phyloP scores from a whole-genome alignment of 495 filamentous ascomycete genomes.

The Beverwykella pulmonaria region DNA sequence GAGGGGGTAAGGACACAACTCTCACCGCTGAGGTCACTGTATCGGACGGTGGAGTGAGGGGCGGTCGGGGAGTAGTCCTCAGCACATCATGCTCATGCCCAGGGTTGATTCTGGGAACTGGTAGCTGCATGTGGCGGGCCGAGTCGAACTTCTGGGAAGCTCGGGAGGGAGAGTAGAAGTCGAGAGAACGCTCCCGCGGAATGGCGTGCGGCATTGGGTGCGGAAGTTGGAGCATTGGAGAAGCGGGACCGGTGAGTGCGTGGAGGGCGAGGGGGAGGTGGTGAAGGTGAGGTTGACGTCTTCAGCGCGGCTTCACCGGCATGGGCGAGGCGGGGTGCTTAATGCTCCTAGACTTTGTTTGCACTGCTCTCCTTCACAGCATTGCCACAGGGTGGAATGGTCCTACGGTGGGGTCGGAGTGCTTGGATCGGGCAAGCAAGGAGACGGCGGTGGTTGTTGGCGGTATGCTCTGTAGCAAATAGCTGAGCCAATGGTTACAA shows the following conservation, averaged over 20 bases:
- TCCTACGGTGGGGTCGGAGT: background rate
- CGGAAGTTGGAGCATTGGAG: slow-evolving; percentile 33
- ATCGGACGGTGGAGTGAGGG: slow-evolving; percentile 32
- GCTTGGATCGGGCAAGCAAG: slow-evolving; percentile 26
- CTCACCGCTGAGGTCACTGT: slow-evolving; percentile 25
- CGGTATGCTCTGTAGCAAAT: slow-evolving; percentile 29
- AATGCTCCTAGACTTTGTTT: slow-evolving; percentile 15
- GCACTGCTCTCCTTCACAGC: slow-evolving; percentile 25
- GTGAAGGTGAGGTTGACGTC: background rate
- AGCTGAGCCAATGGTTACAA: slow-evolving; percentile 26
- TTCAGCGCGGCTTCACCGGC: background rate
- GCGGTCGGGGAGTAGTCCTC: slow-evolving; percentile 9
- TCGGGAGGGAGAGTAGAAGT: slow-evolving; percentile 31
- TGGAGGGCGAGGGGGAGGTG: background rate
- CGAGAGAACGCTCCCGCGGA: slow-evolving; percentile 30
- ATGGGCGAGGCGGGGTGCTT: slow-evolving; percentile 12
- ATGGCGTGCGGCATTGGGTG: slow-evolving; percentile 40
- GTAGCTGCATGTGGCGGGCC: slow-evolving; percentile 32
- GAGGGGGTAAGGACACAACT: slow-evolving; percentile 25
- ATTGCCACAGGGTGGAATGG: slow-evolving; percentile 21
- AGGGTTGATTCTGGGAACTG: slow-evolving; percentile 17
- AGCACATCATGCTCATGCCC: slow-evolving; percentile 9
- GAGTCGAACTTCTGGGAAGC: slow-evolving; percentile 20
- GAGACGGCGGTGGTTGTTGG: slow-evolving; percentile 20
- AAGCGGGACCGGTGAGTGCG: slow-evolving; percentile 3